Conservation (phyloP, 306 rosid species). For the Prunus fruticosa region DNA sequence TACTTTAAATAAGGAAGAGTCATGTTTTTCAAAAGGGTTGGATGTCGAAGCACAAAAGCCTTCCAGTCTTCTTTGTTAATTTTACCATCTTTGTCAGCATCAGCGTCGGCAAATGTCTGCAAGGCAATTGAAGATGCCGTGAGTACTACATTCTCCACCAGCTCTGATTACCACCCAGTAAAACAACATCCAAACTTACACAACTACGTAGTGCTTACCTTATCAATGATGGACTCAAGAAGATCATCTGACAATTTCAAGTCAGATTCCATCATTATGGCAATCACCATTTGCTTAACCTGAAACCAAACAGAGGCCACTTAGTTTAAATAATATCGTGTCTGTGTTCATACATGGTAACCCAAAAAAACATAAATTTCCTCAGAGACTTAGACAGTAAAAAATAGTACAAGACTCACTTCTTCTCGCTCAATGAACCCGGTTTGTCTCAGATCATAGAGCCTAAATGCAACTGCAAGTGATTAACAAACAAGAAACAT, state of each 20-base stretch:
- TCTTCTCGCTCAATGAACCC: conserved; percentile 84
- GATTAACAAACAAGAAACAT: conserved; percentile 15
- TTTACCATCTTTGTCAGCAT: conserved; percentile 70
- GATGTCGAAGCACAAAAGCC: conserved; percentile 52
- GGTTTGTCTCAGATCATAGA: conserved; percentile 74
- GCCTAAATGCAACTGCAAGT: conserved; percentile 73
- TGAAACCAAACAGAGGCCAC: conserved; percentile 33
- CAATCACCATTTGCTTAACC: conserved; percentile 86
- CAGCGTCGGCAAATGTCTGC: conserved; percentile 77
- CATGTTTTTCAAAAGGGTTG: conserved; percentile 73
- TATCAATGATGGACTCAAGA: conserved; percentile 70
- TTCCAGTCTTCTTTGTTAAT: conserved; percentile 78
- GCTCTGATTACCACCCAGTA: not conserved
- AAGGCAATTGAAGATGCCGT: conserved; percentile 7
- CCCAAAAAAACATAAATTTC: not conserved
- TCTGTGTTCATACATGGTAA: not conserved
- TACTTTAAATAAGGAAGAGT: conserved; percentile 89
- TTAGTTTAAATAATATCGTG: conserved; percentile 6
- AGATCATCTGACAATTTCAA: conserved; percentile 62
- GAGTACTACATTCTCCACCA: not conserved
- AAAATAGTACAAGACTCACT: conserved; percentile 38
- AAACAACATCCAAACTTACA: not conserved
- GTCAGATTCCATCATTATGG: conserved; percentile 69
- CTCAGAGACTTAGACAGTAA: not conserved
- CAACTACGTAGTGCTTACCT: conserved; percentile 26